Evolutionary conservation across 345 rosid species (phyloP), one percentile per base, ranked within the genome.

Genomic region (Viola odorata): DNA sequence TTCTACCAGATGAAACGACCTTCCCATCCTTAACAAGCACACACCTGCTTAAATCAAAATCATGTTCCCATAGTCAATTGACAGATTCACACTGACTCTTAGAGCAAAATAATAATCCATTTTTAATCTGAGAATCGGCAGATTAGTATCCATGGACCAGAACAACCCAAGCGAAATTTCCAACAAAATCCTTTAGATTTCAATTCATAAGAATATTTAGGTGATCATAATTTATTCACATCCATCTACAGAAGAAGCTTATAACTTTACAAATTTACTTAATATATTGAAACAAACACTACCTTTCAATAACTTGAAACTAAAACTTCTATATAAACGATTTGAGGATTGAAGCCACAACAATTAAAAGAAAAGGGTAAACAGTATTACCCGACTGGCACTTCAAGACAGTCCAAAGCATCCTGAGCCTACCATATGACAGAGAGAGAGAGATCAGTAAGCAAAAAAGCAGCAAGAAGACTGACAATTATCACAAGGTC

Each of bases 381-480:
- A 40, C 5, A 42, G 50, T 44, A 66, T 70, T 67, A 91, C 96
- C 95, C 95, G 52, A 91, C 83, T 1, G 95, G 87, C 59, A 91
- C 96, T 74, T 91, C 91, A 68, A 91, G 95, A 63, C 71, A 77
- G 56, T 83, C 81, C 67, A 83, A 17, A 49, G 97, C 97, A 80
- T 84, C 74, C 64, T 81, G 84, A 62, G 95, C 97, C 97, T 90
- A 66, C 62, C 58, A 69, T 32, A 57, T 38, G 36, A 53, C 32
- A 23, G 2, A 23, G 32, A 23, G 2, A 23, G 2, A 23, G 32
- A 23, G 32, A 23, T 23, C 32, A 23, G 2, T 23, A 23, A 23
- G 32, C 32, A 23, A 23, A 23, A 23, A 23, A 23, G 32, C 32
- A 23, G 32, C 2, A 23, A 23, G 2, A 23, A 23, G 32, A 23